These are phyloP conservation scores for Capronia epimyces DNA, from an alignment of 2,329 filamentous ascomycete genomes.

Conservation along the genomic window DNA sequence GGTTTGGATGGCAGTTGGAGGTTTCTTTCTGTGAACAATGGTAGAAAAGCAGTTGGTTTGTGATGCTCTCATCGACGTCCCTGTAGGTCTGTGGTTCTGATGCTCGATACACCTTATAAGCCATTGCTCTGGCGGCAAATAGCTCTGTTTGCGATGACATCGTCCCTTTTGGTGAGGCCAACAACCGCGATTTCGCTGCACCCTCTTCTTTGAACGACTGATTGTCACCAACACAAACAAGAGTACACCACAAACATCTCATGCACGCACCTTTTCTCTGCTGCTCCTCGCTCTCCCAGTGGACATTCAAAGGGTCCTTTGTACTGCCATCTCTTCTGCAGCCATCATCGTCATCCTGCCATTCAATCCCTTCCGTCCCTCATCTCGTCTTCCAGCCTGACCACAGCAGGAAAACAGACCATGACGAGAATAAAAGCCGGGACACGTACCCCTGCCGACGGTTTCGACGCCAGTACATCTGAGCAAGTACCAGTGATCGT, in stretches of 20 bases:
- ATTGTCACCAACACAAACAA: neutral
- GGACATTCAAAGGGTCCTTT: neutral
- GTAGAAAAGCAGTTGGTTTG: neutral
- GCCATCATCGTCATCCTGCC: neutral
- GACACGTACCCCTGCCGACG: too few relatives aligned
- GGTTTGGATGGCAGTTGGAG: neutral
- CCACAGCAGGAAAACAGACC: too few relatives aligned
- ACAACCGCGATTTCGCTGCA: neutral
- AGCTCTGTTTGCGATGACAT: neutral
- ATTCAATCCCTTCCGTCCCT: too few relatives aligned
- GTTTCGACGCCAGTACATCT: too few relatives aligned
- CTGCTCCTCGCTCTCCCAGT: neutral
- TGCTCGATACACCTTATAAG: neutral
- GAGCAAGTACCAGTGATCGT: too few relatives aligned
- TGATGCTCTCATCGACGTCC: neutral
- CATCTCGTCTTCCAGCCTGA: too few relatives aligned
- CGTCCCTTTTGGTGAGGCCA: neutral
- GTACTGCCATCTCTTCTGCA: neutral
- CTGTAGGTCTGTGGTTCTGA: neutral
- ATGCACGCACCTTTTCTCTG: neutral
- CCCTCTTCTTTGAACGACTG: neutral
- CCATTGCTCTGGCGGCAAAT: neutral
- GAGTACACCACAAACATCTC: neutral
- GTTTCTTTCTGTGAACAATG: neutral
- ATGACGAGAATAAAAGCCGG: too few relatives aligned